phyloP scores from a whole-genome alignment of 768 basidiomycete species.

The Rhizopogon roseolus region DNA sequence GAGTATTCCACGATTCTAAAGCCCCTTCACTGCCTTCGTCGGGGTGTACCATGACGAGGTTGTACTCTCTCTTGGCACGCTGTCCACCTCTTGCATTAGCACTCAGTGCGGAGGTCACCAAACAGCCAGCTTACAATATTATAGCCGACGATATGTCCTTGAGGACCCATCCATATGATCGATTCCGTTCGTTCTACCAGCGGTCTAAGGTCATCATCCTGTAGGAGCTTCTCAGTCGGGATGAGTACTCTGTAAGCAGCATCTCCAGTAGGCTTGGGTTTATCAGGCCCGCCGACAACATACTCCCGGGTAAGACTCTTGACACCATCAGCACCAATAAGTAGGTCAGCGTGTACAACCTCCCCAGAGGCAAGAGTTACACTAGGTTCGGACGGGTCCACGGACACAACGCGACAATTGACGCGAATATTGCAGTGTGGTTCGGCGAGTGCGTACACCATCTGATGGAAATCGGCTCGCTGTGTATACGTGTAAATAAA shows the following conservation, averaged over 20 bases:
- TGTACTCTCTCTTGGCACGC: conserved; percentile 37
- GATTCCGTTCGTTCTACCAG: conserved; percentile 50
- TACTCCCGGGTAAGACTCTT: conserved; percentile 47
- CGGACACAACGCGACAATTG: conserved; percentile 29
- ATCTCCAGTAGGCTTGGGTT: conserved; percentile 54
- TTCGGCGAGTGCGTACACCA: conserved; percentile 32
- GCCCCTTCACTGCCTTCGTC: conserved; percentile 26
- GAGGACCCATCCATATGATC: conserved; percentile 59
- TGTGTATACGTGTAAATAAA: not conserved
- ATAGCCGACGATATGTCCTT: conserved; percentile 42
- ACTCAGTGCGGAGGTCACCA: not conserved
- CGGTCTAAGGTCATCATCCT: conserved; percentile 45
- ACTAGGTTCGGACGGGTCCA: conserved; percentile 27
- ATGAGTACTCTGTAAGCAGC: conserved; percentile 58
- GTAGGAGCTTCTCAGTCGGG: conserved; percentile 37
- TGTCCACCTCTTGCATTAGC: not conserved
- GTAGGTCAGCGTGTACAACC: conserved; percentile 37
- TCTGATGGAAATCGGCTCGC: conserved; percentile 45
- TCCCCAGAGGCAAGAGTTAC: conserved; percentile 40
- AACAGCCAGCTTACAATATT: conserved; percentile 31
- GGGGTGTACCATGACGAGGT: conserved; percentile 42
- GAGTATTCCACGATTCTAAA: conserved; percentile 38
- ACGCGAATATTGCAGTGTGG: conserved; percentile 33
- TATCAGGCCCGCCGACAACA: conserved; percentile 43
- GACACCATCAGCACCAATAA: conserved; percentile 50